Evolutionary conservation across 805 yeast species (phyloP), one percentile per base, ranked within the genome.

Genomic region (Zygosaccharomyces rouxii): DNA sequence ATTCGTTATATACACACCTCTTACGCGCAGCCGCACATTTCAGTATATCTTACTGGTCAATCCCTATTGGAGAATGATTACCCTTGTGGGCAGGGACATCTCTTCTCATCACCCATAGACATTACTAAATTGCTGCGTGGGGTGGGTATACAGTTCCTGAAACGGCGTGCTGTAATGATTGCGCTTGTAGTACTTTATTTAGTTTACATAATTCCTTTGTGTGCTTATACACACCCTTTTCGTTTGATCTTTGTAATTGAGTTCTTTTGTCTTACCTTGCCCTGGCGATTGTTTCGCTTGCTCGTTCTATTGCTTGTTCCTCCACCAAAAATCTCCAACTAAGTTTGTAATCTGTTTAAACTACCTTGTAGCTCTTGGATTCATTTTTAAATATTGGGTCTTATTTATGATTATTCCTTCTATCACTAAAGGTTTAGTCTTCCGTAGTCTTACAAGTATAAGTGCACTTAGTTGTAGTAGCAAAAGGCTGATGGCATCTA

Each of bases 261-360:
- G 28, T 25, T 25, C 28, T 25, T 11, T 11, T 25, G 28, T 9
- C 11, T 2, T 25, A n/a, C n/a, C 10, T 25, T 25, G 13, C 10
- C 28, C 10, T 25, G 28, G 7, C 28, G 10, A 25, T 11, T 10
- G 28, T 25, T 25, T 25, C 28, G 28, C 28, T 25, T 25, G 28
- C 10, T 25, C 28, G 28, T 25, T 25, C 10, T 25, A 25, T 25
- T 25, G 28, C 28, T 25, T 25, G 28, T 25, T 11, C 28, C 28
- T 25, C 3, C 28, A 25, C 35, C 18, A 33, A 39, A 11, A 30
- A 56, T 1, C 55, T 57, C 14, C 50, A 64, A 7, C 46, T 50
- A 16, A 61, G 61, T 5, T 38, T 25, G 10, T 25, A 25, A 9
- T 11, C 28, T 11, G 28, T 25, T 25, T 25, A 25, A 25, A 25